Percentiles rank a stretch among this genome's conserved stretches.
These are phyloP conservation scores for Sporothrix dimorphospora DNA, from an alignment of 2,329 filamentous ascomycete species.

Conservation along the genomic window DNA sequence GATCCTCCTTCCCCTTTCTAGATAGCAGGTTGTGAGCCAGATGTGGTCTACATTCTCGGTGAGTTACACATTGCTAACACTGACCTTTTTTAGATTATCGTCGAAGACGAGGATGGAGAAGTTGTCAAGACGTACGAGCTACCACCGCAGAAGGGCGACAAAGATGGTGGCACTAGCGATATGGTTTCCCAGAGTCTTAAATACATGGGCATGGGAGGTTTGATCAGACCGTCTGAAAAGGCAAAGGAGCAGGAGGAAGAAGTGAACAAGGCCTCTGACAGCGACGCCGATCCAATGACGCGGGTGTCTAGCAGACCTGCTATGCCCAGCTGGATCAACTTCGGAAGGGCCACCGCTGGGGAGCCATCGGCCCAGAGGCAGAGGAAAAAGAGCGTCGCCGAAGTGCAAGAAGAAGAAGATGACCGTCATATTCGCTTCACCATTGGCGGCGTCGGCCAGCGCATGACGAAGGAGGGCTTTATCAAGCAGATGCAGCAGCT, in stretches of 20 bases:
- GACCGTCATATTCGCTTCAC: constrained; percentile 76
- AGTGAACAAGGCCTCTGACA: constrained; percentile 41
- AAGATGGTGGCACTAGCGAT: constrained; percentile 42
- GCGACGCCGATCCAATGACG: constrained; percentile 32
- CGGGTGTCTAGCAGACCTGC: constrained; percentile 44
- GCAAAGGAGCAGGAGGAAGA: constrained; percentile 33
- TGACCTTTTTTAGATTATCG: constrained; percentile 61
- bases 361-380: constrained; percentile 38
- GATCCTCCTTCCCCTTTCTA: constrained; percentile 35
- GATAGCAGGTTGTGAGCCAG: background rate
- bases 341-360: constrained; percentile 41
- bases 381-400: constrained; percentile 48
- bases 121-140: constrained; percentile 84
- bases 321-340: constrained; percentile 57
- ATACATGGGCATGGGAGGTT: constrained; percentile 56
- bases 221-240: constrained; percentile 48
- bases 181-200: constrained; percentile 53
- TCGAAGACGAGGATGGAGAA: constrained; percentile 82
- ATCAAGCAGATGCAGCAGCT: constrained; percentile 73
- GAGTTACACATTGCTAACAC: background rate
- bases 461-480: constrained; percentile 82
- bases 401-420: constrained; percentile 59
- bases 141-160: constrained; percentile 56
- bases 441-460: constrained; percentile 69
- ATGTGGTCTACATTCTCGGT: background rate